Conservation (phyloP, 2,329 filamentous ascomycete genomes). For the Pseudogymnoascus pannorum region DNA sequence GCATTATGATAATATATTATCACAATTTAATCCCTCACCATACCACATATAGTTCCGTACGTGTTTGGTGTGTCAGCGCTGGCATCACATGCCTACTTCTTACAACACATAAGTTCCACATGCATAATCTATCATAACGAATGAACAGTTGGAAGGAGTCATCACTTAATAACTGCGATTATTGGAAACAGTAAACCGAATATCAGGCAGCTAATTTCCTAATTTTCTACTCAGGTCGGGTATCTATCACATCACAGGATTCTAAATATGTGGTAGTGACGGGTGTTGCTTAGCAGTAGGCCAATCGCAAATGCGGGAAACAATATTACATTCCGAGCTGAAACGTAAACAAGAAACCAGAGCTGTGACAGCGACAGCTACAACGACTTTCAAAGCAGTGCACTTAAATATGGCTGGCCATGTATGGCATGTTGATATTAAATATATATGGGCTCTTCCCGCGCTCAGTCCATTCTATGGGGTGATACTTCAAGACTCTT, state of each 20-base stretch:
- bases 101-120: not conserved
- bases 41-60: not conserved
- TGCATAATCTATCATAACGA: not conserved
- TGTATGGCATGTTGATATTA: not conserved
- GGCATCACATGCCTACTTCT: not conserved
- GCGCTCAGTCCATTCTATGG: not conserved
- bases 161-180: not conserved
- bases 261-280: not conserved
- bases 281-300: not conserved
- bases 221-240: not conserved
- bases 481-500: not conserved
- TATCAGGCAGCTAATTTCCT: not conserved
- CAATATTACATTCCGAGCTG: not conserved
- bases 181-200: not conserved
- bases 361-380: not conserved
- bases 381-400: not conserved
- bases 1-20: not conserved
- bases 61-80: not conserved
- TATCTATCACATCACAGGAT: not conserved
- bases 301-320: not conserved
- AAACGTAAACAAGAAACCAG: not conserved
- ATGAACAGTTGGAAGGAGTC: not conserved
- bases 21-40: not conserved
- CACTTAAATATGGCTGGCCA: not conserved
- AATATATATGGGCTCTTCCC: not conserved